Base-by-base conservation (phyloP, 1,284 basidiomycete genomes). In the Cyathus olla region DNA sequence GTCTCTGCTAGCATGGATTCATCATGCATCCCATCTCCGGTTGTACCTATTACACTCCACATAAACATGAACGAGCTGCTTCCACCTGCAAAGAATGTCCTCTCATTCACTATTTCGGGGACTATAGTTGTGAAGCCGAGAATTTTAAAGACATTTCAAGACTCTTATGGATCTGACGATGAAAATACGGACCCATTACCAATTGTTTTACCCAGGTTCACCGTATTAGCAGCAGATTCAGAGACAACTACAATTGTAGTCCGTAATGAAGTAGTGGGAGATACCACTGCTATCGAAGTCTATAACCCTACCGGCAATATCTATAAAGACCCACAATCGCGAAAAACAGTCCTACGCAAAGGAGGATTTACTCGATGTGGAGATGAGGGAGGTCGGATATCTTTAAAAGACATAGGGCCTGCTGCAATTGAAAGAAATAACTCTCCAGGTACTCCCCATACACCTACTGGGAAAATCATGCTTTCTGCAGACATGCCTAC, bases 51-150 rank as follows among this genome's bases (percentile, higher is more conserved):
- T 37, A 92, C 91, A 0, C 75, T 94, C 4, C 92, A 93, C 70
- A 68, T 94, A 58, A 92, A 94, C 68, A 91, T 94, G 82, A 92
- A 92, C 68, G 90, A 93, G 47, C 78, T 94, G 17, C 77, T 87
- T n/a, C 85, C 87, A 2, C 86, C 90, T 3, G 76, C 85, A 29
- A 90, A 87, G 72, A 89, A 87, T 60, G 72, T 80, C 6, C 89
- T 94, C 68, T 85, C 83, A 3, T 91, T 94, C 72, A 85, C 78
- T 15, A 85, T 94, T 42, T 81, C 83, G 3, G 92, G 92, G 4
- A 88, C 83, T 3, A 80, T 94, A 42, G 75, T 93, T 5, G 75
- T 94, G 31, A 82, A 81, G 3, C 83, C 90, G 24, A 83, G 84
- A 48, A 65, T 74, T 40, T 71, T 69, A 35, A 35, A 8, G 31